phyloP scores from a whole-genome alignment of 345 rosid species.

The Crucihimalaya himalaica region DNA sequence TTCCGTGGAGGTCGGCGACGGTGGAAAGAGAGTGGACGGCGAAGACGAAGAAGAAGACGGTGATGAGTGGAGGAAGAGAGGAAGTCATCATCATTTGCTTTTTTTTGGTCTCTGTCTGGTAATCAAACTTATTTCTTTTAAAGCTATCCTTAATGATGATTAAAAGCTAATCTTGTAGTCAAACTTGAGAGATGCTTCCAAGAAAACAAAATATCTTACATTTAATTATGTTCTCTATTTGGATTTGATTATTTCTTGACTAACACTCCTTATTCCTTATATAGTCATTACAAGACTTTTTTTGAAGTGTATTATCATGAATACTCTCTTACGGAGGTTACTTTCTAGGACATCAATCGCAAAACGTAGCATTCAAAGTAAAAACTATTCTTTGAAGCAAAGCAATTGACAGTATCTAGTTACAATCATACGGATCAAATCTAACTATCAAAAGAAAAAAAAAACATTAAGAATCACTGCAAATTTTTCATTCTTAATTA shows the following conservation, averaged over 20 bases:
- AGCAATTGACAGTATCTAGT: not conserved
- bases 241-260: not conserved
- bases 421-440: conserved; percentile 1
- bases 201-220: too few relatives aligned
- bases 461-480: not conserved
- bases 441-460: not conserved
- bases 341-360: not conserved
- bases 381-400: conserved; percentile 20
- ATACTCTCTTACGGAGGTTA: not conserved
- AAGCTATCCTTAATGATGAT: not conserved
- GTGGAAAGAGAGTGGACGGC: conserved; percentile 25
- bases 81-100: conserved; percentile 48
- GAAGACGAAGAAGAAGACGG: conserved; percentile 44
- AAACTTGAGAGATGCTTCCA: too few relatives aligned
- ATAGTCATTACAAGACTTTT: too few relatives aligned
- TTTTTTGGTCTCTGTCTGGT: conserved; percentile 13
- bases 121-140: not conserved
- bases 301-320: too few relatives aligned
- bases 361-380: not conserved
- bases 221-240: too few relatives aligned
- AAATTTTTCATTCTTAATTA: not conserved
- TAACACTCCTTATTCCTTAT: too few relatives aligned
- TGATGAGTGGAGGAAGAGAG: conserved; percentile 32
- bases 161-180: not conserved
- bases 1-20: conserved; percentile 48